Evolutionary conservation across 768 basidiomycete genomes (phyloP), one percentile per base, ranked within the genome.

Genomic region (Amyloporia xantha): DNA sequence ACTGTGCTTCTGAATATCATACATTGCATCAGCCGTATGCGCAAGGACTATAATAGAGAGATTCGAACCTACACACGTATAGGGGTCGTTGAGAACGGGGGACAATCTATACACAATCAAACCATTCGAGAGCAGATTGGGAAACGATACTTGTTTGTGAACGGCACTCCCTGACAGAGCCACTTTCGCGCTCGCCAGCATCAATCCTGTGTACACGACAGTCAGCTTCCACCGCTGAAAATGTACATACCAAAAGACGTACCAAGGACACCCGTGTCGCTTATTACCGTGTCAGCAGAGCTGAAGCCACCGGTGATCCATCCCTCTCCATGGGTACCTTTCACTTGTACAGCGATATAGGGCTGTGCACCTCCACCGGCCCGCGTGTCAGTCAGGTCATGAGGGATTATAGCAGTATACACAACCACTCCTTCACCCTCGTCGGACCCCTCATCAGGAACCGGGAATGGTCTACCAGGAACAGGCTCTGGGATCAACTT

Each of bases 401-500:
- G 54, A 42, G 5, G 24, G 15, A 83, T 37, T 35, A 71, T 64
- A 9, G 73, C 75, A 58, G 84, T 81, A 57, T 77, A 87, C 21
- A 82, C 65, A 3, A 82, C 82, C 1, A 84, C 69, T 0, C 85
- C 86, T 49, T 88, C 86, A 7, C 82, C 84, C 61, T 91, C 86
- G 45, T 86, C 84, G 0, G 76, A 62, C 0, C 87, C 87, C 63
- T 84, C 81, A 13, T 77, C 64, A 12, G 86, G 83, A 0, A 77
- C 66, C 4, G 87, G 89, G 55, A 89, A 90, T 10, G 68, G 63
- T 36, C 63, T 66, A 2, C 72, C 77, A 10, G 71, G 68, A 9
- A 71, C 56, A 21, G 84, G 80, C 54, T 73, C 73, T 1, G 89
- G 89, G 6, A 91, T 67, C 5, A 87, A 73, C 59, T 74, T 81